Evolutionary conservation across 83 land plant species (phyloP), one percentile per base, ranked within the genome.

Genomic region (Diphasiastrum complanatum): DNA sequence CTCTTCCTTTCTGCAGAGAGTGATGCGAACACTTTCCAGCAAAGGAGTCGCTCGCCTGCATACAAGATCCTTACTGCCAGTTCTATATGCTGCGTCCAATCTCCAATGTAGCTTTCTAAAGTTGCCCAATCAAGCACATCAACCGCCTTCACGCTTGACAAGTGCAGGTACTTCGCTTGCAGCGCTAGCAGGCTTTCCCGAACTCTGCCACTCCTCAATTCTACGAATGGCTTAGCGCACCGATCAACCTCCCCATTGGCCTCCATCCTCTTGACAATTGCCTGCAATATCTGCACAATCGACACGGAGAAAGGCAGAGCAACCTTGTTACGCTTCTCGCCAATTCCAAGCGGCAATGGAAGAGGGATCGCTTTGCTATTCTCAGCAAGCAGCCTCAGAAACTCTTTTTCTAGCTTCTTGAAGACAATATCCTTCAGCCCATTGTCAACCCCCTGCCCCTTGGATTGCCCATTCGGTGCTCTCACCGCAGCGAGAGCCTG

Each of bases 31-130:
- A 79, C 76, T 52, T 59, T 64, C 5, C 57, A 32, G 63, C 79
- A 80, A 16, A 85, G 75, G 10, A 66, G 54, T 66, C 75, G 71
- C 61, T 85, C 85, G 28, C 74, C 52, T 1, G 65, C 71, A 36
- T 76, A 48, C 1, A 85, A 64, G 0, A 68, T 68, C 56, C 46
- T 70, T 31, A 78, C 74, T 4, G 80, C 80, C 18, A 81, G 40
- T 24, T 81, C 73, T 20, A 81, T 65, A 50, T 85, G 89, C n/a
- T 74, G 60, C 31, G 68, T 81, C 85, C 85, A 85, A 1, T 67
- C 70, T 0, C 68, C 28, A 14, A 80, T 78, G 19, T 79, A 65
- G 18, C 74, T 65, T 54, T 84, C 81, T 30, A 84, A 55, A 5
- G 3, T 51, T 24, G 65, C 79, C 84, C 81, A 84, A 11, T 75